Percentiles rank a stretch among this genome's conserved stretches.
phyloP scores from a whole-genome alignment of 2,329 filamentous ascomycete species.

The Aspergillus cejpii region DNA sequence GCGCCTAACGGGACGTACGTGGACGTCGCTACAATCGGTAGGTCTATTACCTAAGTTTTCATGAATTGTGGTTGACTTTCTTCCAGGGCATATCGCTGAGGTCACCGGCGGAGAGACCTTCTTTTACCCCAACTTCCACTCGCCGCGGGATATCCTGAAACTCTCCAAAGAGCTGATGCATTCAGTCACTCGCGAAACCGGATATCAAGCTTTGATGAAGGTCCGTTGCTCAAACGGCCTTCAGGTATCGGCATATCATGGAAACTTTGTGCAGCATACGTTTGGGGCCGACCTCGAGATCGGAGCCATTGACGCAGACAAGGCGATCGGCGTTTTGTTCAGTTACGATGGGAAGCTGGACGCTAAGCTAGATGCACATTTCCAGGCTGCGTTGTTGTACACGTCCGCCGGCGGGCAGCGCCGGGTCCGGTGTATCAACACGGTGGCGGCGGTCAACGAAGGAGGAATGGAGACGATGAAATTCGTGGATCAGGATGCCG shows the following conservation, averaged over 20 bases:
- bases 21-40: conserved; percentile 85
- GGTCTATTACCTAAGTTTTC: conserved; percentile 25
- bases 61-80: conserved; percentile 7
- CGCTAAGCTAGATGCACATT: conserved; percentile 90
- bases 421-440: conserved; percentile 84
- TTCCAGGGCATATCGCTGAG: conserved; percentile 68
- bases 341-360: conserved; percentile 97
- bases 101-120: conserved; percentile 92
- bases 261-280: conserved; percentile 92
- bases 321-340: conserved; percentile 85
- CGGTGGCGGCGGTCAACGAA: conserved; percentile 87
- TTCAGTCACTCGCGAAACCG: conserved; percentile 79
- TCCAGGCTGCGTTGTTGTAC: conserved; percentile 91
- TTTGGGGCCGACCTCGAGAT: conserved; percentile 94
- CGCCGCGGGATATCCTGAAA: conserved; percentile 75
- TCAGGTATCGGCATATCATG: conserved; percentile 88
- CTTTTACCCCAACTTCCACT: conserved; percentile 94
- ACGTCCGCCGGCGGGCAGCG: conserved; percentile 85
- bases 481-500: conserved; percentile 91
- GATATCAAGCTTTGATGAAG: conserved; percentile 95
- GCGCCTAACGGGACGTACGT: conserved; percentile 85
- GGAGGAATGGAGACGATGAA: conserved; percentile 77
- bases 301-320: conserved; percentile 85
- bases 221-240: conserved; percentile 95
- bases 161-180: conserved; percentile 80